Evolutionary conservation across 768 basidiomycete species (phyloP), one percentile per base, ranked within the genome.

Genomic region (Hericium alpestre): DNA sequence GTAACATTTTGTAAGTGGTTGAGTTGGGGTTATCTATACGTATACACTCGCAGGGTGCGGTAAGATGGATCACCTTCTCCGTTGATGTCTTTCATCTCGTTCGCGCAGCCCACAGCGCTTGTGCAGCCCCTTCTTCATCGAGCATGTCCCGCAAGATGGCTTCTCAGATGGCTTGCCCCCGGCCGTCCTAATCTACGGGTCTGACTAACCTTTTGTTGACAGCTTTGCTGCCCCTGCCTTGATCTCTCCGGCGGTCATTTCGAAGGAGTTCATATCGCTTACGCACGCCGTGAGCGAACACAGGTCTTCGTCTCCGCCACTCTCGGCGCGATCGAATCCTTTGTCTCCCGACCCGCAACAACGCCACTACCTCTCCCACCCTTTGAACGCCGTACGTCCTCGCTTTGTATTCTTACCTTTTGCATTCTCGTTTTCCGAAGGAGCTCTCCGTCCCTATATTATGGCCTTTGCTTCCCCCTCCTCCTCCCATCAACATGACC

Each of bases 401-500:
- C 49, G 22, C 16, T 25, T 46, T 32, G 25, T 25, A 51, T 10
- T 10, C 38, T 37, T 37, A 39, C 27, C 16, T 12, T 25, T 37
- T 18, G 52, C 23, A n/a, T 25, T 38, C 27, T 37, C 54, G 12
- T 7, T n/a, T 53, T n/a, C 38, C 22, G 43, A 13, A 43, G 8
- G 20, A 54, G 9, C 22, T 43, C 43, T 41, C 41, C 22, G 27
- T 7, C 22, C 54, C 43, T 37, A 22, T 54, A 43, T 41, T 47
- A 43, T 54, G 20, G 20, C 18, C 22, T 7, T 25, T 22, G 7
- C 38, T 20, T n/a, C 37, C 20, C 23, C 18, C 32, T 52, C 57
- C 55, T 5, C 22, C 59, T 41, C 49, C 32, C 12, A 56, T 22
- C 62, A 57, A 56, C 58, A 58, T 58, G 47, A 55, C 61, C 57